Base-by-base conservation (phyloP, 2,329 filamentous ascomycete genomes). In the Phialophora expanda region DNA sequence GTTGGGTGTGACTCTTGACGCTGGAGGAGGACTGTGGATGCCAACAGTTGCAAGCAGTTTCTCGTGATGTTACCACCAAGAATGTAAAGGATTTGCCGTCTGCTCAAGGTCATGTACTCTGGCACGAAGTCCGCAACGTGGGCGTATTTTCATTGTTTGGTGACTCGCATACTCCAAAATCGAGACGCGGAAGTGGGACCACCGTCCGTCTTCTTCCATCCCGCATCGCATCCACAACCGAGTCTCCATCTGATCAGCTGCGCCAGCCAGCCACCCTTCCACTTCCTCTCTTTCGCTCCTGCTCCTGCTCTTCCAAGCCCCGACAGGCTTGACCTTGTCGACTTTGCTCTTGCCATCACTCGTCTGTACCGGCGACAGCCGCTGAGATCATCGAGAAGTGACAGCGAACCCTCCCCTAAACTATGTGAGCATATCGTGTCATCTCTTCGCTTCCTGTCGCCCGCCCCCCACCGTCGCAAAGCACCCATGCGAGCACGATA, bases 361-460 rank as follows among this genome's bases (percentile, higher is more conserved):
- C 32, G 17, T 44, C 20, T 38, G 48, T 53, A 5, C 17, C 22
- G 22, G 24, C 48, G 50, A 34, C 56, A 5, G n/a, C 50, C 38
- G 56, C 50, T 28, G 44, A 55, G 30, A 55, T 50, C 11, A 11
- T 56, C 6, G 8, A 28, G 24, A 51, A 22, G 17, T 56, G 30
- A 62, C 48, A 46, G 58, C 34, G 50, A 26, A 46, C 34, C 26
- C 46, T 57, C 28, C 34, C 12, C 34, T 56, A 32, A 59, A 61
- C 59, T 63, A 65, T 63, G 60, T 62, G 63, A 68, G 51, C 51
- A 51, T 41, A 53, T 68, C 48, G 26, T 50, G 59, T 56, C 34
- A 60, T 51, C 54, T 61, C 51, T 59, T 60, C 34, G 20, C 38
- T 48, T 32, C 32, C 32, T 41, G 22, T 60, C 32, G 28, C 56